Evolutionary conservation across 768 basidiomycete genomes (phyloP).

Genomic region (Boletus rubropictus): DNA sequence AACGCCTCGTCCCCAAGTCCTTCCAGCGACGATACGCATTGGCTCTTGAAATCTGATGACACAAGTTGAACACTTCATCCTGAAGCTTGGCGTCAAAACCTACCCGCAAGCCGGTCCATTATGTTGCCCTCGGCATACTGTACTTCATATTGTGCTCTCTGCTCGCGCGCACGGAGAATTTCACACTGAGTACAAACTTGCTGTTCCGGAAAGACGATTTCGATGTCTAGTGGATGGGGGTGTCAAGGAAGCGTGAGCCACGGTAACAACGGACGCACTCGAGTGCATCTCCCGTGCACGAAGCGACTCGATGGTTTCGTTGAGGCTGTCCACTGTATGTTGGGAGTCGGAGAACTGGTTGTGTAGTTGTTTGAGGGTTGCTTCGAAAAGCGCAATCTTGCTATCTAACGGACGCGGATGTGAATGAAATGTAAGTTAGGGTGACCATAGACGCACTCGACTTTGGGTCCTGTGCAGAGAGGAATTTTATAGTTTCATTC

Average conservation of each 20-base stretch:
- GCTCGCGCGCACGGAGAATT: not conserved
- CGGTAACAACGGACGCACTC: not conserved
- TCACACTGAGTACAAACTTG: not conserved
- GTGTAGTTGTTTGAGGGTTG: not conserved
- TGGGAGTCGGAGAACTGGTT: not conserved
- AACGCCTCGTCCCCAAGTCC: not conserved
- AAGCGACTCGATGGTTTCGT: not conserved
- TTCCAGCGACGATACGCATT: not conserved
- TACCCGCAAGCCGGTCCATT: slow-evolving; percentile 3
- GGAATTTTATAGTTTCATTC: too few species aligned
- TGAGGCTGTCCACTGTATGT: not conserved
- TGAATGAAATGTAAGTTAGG: not conserved
- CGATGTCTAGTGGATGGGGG: not conserved
- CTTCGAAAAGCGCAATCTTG: not conserved
- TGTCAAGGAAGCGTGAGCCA: not conserved
- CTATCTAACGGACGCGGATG: not conserved
- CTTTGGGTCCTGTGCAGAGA: too few species aligned
- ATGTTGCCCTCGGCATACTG: slow-evolving; percentile 1
- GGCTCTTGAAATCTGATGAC: not conserved
- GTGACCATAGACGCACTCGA: too few species aligned
- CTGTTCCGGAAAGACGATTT: not conserved
- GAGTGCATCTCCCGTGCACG: not conserved
- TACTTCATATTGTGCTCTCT: not conserved
- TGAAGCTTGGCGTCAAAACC: not conserved
- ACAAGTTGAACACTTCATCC: not conserved